Percentiles rank a stretch among this genome's conserved stretches.
Evolutionary conservation across 345 rosid genomes (phyloP).

Genomic region (Eucalyptus erythrocorys): DNA sequence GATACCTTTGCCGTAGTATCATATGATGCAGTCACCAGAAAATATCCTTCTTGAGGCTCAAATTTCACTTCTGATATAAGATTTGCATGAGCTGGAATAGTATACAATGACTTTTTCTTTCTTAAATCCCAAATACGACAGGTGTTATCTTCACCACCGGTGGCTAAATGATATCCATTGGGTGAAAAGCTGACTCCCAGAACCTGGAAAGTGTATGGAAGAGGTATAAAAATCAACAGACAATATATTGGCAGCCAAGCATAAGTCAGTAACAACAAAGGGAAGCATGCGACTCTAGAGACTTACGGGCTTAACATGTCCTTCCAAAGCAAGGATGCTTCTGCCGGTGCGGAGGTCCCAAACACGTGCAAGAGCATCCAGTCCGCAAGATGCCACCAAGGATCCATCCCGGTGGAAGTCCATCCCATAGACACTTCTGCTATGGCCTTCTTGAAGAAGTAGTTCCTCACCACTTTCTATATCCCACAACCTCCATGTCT

Average conservation of each 20-base stretch:
- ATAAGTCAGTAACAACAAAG: neutral
- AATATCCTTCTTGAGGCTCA: slow-evolving; percentile 97
- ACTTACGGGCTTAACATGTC: slow-evolving; percentile 88
- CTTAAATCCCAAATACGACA: slow-evolving; percentile 96
- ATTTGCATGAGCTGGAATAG: slow-evolving; percentile 92
- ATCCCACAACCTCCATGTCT: slow-evolving; percentile 98
- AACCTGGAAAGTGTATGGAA: slow-evolving; percentile 35
- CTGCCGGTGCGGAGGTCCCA: slow-evolving; percentile 99
- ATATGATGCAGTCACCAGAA: slow-evolving; percentile 81
- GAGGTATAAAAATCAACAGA: neutral
- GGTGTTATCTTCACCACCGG: slow-evolving; percentile 92
- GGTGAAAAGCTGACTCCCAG: slow-evolving; percentile 85
- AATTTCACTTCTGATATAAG: slow-evolving; percentile 83
- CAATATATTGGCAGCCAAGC: neutral
- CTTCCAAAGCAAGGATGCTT: slow-evolving; percentile 79
- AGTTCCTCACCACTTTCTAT: slow-evolving; percentile 70
- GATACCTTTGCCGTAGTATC: slow-evolving; percentile 87
- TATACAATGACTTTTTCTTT: slow-evolving; percentile 69
- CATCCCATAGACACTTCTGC: slow-evolving; percentile 83
- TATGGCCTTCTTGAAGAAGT: slow-evolving; percentile 96
- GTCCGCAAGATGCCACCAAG: slow-evolving; percentile 79
- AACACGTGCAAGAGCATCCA: slow-evolving; percentile 84
- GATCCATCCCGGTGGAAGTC: slow-evolving; percentile 96
- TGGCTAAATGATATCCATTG: slow-evolving; percentile 92
- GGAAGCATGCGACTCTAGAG: neutral